A percentile compares a stretch with the other conserved stretches of the same genome.
Evolutionary conservation across 805 yeast species (phyloP).

Genomic region (Metschnikowia rubicola): DNA sequence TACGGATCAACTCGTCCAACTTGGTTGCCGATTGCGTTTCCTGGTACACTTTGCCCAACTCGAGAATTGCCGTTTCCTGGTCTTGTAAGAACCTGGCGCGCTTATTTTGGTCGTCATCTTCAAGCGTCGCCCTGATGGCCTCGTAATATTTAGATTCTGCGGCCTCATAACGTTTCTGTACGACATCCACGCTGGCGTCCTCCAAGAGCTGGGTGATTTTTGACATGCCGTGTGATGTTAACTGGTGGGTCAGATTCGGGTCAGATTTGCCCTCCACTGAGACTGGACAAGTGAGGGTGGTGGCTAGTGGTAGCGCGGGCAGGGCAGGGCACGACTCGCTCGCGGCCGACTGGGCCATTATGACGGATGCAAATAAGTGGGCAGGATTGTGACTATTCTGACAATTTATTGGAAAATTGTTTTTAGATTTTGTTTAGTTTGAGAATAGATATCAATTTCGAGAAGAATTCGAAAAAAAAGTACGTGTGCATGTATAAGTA

Average conservation of each 20-base stretch:
- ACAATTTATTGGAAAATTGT: too few species aligned
- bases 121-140: slow-evolving; percentile 34
- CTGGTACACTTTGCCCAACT: slow-evolving; percentile 71
- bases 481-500: too few species aligned
- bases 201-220: slow-evolving; percentile 29
- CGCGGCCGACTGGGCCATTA: too few species aligned
- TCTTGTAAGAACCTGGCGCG: slow-evolving; percentile 30
- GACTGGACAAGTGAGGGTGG: slow-evolving; percentile 3
- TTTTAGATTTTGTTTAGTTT: too few species aligned
- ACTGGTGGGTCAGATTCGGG: not conserved
- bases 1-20: slow-evolving; percentile 58
- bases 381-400: too few species aligned
- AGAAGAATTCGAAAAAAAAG: too few species aligned
- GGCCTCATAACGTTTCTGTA: slow-evolving; percentile 42
- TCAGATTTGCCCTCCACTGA: not conserved
- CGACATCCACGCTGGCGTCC: slow-evolving; percentile 59
- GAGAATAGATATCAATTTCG: too few species aligned
- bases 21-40: slow-evolving; percentile 44
- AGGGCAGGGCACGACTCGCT: slow-evolving; percentile 5
- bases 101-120: slow-evolving; percentile 21
- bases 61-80: slow-evolving; percentile 66
- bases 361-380: not conserved
- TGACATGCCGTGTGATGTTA: slow-evolving; percentile 2
- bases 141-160: slow-evolving; percentile 63
- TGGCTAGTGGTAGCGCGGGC: slow-evolving; percentile 3